A percentile compares a stretch with the other conserved stretches of the same genome.
Evolutionary conservation across 371 early-diverging fungal genomes (phyloP).

Genomic region (Blakeslea trispora): DNA sequence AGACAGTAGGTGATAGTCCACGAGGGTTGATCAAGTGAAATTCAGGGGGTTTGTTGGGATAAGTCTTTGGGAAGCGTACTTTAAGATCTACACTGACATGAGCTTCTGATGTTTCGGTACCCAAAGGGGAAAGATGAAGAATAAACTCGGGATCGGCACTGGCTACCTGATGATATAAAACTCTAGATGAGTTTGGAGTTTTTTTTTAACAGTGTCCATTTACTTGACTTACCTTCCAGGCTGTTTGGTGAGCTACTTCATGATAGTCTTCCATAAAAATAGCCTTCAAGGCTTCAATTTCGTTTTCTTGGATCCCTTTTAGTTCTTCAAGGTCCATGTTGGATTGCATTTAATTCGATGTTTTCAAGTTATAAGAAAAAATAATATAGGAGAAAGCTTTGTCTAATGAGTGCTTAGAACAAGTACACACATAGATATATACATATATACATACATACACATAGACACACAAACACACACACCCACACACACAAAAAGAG

Average conservation of each 20-base stretch:
- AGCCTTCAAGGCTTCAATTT: constrained; percentile 72
- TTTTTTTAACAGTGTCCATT: too few relatives aligned
- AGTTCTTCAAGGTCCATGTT: constrained; percentile 55
- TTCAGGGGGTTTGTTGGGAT: constrained; percentile 72
- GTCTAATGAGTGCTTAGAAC: too few relatives aligned
- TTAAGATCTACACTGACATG: constrained; percentile 59
- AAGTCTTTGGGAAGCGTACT: constrained; percentile 67
- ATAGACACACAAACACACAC: too few relatives aligned
- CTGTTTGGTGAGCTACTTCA: constrained; percentile 59
- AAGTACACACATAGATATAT: too few relatives aligned
- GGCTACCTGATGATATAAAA: constrained; percentile 44
- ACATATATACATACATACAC: too few relatives aligned
- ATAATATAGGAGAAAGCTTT: too few relatives aligned
- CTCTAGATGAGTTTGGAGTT: not conserved
- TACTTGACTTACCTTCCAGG: constrained; percentile 81
- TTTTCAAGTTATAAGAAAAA: too few relatives aligned
- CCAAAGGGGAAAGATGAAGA: constrained; percentile 58
- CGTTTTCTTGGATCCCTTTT: constrained; percentile 72
- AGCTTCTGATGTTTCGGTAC: constrained; percentile 55
- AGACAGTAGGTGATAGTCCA: constrained; percentile 57
- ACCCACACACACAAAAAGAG: too few relatives aligned
- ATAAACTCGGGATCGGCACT: constrained; percentile 68
- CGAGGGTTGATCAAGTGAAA: constrained; percentile 55
- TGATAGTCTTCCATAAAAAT: constrained; percentile 76
- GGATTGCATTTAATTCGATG: constrained; percentile 13